A percentile compares a stretch with the other conserved stretches of the same genome.
These are phyloP conservation scores for Gautieria morchelliformis DNA, from an alignment of 768 basidiomycete species.

Conservation along the genomic window DNA sequence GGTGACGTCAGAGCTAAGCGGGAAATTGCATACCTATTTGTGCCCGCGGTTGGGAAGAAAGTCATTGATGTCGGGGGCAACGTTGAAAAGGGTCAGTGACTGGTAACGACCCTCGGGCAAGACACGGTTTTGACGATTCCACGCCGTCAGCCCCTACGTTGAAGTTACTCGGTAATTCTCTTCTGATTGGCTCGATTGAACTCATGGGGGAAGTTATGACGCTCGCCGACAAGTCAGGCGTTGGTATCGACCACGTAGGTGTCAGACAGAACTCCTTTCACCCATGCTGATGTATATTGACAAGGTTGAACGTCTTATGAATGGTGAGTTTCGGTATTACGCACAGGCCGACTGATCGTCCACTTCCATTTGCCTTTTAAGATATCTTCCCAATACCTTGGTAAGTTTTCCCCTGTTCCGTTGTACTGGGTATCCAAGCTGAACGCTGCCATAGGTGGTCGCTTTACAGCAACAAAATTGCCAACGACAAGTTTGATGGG, in stretches of 20 bases:
- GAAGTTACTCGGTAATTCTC: conserved; percentile 73
- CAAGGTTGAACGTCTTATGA: conserved; percentile 35
- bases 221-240: conserved; percentile 75
- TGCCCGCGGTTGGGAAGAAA: conserved; percentile 71
- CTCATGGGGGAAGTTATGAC: conserved; percentile 78
- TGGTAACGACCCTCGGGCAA: not conserved
- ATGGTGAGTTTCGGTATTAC: not conserved
- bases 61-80: conserved; percentile 77
- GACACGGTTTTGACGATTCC: not conserved
- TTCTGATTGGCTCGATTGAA: conserved; percentile 71
- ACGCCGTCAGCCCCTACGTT: conserved; percentile 47
- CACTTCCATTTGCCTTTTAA: conserved; percentile 19
- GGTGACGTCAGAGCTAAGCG: conserved; percentile 80
- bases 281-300: conserved; percentile 24
- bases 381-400: conserved; percentile 63
- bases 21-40: conserved; percentile 63
- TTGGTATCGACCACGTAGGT: conserved; percentile 49
- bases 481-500: conserved; percentile 66
- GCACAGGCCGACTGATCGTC: not conserved
- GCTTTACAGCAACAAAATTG: conserved; percentile 58
- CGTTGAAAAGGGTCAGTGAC: conserved; percentile 59
- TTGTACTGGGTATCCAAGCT: not conserved
- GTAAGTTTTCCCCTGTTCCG: conserved; percentile 23
- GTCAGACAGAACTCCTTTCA: not conserved
- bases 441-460: conserved; percentile 30